phyloP scores from a whole-genome alignment of 768 basidiomycete genomes.

The Russula griseocarnosa region DNA sequence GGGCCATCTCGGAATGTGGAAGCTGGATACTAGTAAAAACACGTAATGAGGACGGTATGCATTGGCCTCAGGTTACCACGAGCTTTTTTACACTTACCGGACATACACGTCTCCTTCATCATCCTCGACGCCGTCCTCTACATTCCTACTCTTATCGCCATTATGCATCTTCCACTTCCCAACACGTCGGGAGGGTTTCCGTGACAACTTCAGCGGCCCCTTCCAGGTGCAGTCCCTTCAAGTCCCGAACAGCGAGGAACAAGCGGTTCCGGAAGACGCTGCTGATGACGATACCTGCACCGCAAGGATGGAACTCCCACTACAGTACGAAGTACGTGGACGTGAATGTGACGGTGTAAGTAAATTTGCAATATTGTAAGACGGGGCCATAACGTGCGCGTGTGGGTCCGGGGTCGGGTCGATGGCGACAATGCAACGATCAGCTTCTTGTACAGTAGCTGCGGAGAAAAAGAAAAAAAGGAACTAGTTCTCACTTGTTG shows the following conservation, averaged over 20 bases:
- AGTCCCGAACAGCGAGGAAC: slow-evolving; percentile 16
- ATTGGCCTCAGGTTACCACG: not conserved
- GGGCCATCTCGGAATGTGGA: slow-evolving; percentile 22
- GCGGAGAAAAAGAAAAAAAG: not conserved
- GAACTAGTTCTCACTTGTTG: slow-evolving; percentile 19
- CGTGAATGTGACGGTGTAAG: too few relatives aligned
- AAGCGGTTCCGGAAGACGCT: slow-evolving; percentile 1
- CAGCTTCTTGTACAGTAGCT: not conserved
- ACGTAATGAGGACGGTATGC: not conserved
- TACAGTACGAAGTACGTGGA: too few relatives aligned
- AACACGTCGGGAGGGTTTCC: slow-evolving; percentile 25
- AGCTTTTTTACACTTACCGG: slow-evolving; percentile 13
- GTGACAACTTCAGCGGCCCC: slow-evolving; percentile 8
- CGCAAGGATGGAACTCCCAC: slow-evolving; percentile 16
- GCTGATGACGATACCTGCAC: slow-evolving; percentile 22
- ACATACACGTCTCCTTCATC: slow-evolving; percentile 21
- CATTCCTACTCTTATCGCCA: not conserved
- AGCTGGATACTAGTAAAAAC: slow-evolving; percentile 22
- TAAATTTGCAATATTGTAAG: too few relatives aligned
- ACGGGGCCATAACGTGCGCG: too few relatives aligned
- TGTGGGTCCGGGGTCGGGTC: too few relatives aligned
- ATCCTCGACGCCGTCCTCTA: slow-evolving; percentile 14
- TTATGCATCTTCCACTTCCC: slow-evolving; percentile 28
- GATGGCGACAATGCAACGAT: not conserved
- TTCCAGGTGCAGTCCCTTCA: slow-evolving; percentile 8